These are phyloP conservation scores for Russula compacta DNA, from an alignment of 768 basidiomycete genomes.

Conservation along the genomic window DNA sequence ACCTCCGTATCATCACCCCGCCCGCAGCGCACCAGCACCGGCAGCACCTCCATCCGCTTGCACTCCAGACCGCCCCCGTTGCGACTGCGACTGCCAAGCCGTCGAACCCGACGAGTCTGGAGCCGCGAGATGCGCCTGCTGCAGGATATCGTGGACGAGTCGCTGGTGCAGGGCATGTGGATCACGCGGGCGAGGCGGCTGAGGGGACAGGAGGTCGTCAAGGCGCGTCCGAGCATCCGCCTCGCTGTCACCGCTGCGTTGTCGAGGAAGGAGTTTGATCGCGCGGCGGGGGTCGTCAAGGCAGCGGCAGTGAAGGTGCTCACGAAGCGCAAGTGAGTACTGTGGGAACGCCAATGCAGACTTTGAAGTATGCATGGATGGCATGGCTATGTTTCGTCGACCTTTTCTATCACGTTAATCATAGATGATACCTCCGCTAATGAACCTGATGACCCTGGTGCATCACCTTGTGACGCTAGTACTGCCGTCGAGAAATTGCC, in stretches of 20 bases:
- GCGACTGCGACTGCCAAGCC: constrained; percentile 34
- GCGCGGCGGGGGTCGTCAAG: constrained; percentile 69
- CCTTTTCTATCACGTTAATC: no score
- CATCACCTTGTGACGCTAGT: no score
- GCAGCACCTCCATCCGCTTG: constrained; percentile 20
- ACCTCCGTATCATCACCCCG: constrained; percentile 35
- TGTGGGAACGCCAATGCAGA: no score
- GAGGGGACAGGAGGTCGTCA: constrained; percentile 73
- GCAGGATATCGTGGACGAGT: constrained; percentile 91
- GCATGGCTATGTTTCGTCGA: no score
- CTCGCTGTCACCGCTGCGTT: constrained; percentile 73
- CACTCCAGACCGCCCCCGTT: constrained; percentile 15
- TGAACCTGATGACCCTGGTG: no score
- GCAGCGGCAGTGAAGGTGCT: constrained; percentile 67
- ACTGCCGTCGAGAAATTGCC: no score
- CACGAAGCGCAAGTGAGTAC: constrained; percentile 42
- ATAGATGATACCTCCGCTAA: no score
- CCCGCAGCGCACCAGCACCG: constrained; percentile 25
- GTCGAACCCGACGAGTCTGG: constrained; percentile 42
- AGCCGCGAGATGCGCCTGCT: constrained; percentile 48
- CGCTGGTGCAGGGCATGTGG: constrained; percentile 70
- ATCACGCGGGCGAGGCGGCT: constrained; percentile 78
- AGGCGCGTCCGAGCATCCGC: constrained; percentile 76
- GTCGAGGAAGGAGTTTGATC: constrained; percentile 87
- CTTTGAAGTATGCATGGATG: no score